A percentile compares a stretch with the other conserved stretches of the same genome.
These are phyloP conservation scores for Hibiscus mutabilis DNA, from an alignment of 345 rosid species.

Conservation along the genomic window DNA sequence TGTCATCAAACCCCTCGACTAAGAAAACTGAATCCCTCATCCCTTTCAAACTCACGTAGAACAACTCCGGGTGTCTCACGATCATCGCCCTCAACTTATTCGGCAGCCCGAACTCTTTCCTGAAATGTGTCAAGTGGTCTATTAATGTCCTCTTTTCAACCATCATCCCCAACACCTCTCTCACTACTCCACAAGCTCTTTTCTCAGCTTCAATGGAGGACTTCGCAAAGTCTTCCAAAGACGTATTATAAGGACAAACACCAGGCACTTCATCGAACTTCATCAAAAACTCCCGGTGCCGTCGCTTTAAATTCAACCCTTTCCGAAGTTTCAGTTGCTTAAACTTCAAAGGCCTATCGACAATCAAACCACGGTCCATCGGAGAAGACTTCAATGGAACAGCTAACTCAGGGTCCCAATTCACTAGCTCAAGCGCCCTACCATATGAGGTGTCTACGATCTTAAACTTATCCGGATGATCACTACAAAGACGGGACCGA, in stretches of 20 bases:
- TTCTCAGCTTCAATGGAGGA: constrained; percentile 73
- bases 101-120: constrained; percentile 70
- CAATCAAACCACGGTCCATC: constrained; percentile 42
- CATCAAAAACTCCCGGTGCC: constrained; percentile 50
- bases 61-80: constrained; percentile 75
- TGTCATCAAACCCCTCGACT: constrained; percentile 60
- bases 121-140: constrained; percentile 83
- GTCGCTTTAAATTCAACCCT: constrained; percentile 70
- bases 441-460: constrained; percentile 74
- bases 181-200: constrained; percentile 64
- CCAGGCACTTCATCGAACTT: constrained; percentile 55
- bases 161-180: constrained; percentile 66
- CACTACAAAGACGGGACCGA: constrained; percentile 79
- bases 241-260: constrained; percentile 61
- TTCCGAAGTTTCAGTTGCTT: constrained; percentile 64
- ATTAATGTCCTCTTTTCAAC: constrained; percentile 69
- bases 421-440: constrained; percentile 77
- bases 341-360: constrained; percentile 80
- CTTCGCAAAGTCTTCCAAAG: constrained; percentile 34
- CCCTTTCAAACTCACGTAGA: constrained; percentile 80
- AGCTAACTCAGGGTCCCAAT: constrained; percentile 64
- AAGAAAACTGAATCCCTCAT: constrained; percentile 68
- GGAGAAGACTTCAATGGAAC: constrained; percentile 33
- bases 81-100: constrained; percentile 70
- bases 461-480: constrained; percentile 64